Evolutionary conservation across 441 rosid species (phyloP).

Genomic region (Croton setiger): DNA sequence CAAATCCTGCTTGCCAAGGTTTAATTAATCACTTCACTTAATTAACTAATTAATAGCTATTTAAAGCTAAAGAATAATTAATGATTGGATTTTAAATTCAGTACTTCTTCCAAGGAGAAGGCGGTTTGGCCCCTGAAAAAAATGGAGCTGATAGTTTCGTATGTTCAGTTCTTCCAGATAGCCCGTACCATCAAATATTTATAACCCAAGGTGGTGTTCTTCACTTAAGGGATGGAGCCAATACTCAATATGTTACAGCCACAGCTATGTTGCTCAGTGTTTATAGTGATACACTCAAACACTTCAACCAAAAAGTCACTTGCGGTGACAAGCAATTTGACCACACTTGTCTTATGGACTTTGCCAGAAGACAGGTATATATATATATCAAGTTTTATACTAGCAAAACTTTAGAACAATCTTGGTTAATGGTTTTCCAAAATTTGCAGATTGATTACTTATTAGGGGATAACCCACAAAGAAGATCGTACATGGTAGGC

Average conservation of each 20-base stretch:
- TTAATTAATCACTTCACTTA: background rate
- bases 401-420: too few relatives aligned
- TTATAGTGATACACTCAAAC: constrained; percentile 50
- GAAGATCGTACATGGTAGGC: constrained; percentile 94
- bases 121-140: constrained; percentile 42
- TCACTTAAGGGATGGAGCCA: constrained; percentile 86
- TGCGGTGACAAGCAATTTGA: constrained; percentile 61
- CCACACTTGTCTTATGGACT: constrained; percentile 40
- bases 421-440: background rate
- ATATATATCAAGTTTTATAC: too few relatives aligned
- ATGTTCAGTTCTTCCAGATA: constrained; percentile 65
- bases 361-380: constrained; percentile 67
- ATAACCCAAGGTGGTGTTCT: constrained; percentile 71
- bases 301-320: constrained; percentile 40
- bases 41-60: constrained; percentile 1
- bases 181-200: constrained; percentile 64
- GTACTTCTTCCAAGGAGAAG: constrained; percentile 47
- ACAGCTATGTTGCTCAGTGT: constrained; percentile 53
- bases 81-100: constrained; percentile 26
- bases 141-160: constrained; percentile 66
- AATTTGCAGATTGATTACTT: constrained; percentile 70
- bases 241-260: constrained; percentile 72
- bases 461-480: constrained; percentile 63
- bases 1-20: constrained; percentile 73
- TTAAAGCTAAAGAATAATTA: background rate